phyloP scores from a whole-genome alignment of 495 filamentous ascomycete species.

The Aspergillus indologenus region DNA sequence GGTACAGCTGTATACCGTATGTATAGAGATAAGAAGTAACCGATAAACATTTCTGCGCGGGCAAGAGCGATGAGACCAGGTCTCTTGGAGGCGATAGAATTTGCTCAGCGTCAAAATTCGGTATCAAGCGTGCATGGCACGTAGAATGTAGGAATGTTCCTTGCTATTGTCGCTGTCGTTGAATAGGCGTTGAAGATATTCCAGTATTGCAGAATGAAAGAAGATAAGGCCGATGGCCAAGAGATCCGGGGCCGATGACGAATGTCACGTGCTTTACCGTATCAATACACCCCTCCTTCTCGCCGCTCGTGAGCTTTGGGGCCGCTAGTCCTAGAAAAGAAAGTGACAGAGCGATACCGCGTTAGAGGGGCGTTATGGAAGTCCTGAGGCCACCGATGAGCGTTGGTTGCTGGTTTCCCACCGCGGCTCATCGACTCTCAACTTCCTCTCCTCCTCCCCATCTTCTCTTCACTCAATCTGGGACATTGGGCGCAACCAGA shows the following conservation, averaged over 20 bases:
- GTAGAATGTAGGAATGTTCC: no score
- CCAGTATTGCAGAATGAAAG: not conserved
- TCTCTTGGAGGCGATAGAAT: no score
- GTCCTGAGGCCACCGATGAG: conserved; percentile 14
- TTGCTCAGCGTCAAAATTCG: no score
- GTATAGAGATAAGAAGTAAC: not conserved
- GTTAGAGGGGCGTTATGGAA: conserved; percentile 12
- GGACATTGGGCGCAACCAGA: not conserved
- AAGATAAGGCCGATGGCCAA: conserved; percentile 1
- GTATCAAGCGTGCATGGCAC: no score
- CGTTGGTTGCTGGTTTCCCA: not conserved
- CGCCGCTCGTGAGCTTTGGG: not conserved
- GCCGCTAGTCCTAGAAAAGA: conserved; percentile 3
- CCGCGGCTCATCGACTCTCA: not conserved
- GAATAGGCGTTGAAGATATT: no score
- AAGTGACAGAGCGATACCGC: not conserved
- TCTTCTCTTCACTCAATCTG: not conserved
- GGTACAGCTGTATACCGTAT: not conserved
- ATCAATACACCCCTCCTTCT: conserved; percentile 15
- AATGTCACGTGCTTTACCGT: conserved; percentile 21
- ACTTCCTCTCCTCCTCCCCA: not conserved
- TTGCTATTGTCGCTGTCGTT: no score
- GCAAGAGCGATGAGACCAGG: not conserved
- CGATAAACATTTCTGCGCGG: not conserved
- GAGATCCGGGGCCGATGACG: not conserved